Conservation (phyloP, 441 rosid species). For the Pelargonium citronellum region DNA sequence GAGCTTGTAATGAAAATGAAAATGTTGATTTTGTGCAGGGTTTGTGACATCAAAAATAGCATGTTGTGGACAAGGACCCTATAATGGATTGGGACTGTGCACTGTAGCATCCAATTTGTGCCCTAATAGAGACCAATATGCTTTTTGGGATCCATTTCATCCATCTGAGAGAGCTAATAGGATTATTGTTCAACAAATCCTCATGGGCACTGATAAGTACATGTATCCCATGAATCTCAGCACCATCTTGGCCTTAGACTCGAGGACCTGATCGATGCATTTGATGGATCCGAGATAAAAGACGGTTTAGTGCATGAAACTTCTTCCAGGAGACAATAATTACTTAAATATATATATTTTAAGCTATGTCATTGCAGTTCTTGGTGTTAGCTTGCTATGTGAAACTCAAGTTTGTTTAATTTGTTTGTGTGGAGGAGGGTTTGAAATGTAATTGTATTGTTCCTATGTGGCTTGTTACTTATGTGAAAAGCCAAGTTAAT, state of each 20-base stretch:
- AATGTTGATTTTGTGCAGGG: neutral
- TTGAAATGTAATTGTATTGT: no score
- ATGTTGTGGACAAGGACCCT: conserved; percentile 13
- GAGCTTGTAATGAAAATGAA: no score
- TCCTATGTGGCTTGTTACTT: no score
- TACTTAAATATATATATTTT: neutral
- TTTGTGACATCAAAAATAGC: conserved; percentile 7
- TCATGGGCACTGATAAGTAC: neutral
- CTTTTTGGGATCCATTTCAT: conserved; percentile 16
- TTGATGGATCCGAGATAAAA: neutral
- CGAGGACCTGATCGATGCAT: neutral
- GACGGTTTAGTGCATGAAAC: neutral
- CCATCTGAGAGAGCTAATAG: conserved; percentile 13
- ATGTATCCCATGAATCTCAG: neutral
- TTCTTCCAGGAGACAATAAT: neutral
- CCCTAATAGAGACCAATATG: conserved; percentile 15
- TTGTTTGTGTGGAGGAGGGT: no score
- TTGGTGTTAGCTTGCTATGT: neutral
- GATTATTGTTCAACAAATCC: neutral
- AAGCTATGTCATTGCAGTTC: neutral
- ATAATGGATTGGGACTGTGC: conserved; percentile 2
- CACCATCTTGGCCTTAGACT: neutral
- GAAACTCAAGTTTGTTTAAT: no score
- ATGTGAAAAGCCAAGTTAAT: no score
- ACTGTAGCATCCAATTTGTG: conserved; percentile 8